phyloP scores from a whole-genome alignment of 495 filamentous ascomycete species.

The Aspergillus ostianus region DNA sequence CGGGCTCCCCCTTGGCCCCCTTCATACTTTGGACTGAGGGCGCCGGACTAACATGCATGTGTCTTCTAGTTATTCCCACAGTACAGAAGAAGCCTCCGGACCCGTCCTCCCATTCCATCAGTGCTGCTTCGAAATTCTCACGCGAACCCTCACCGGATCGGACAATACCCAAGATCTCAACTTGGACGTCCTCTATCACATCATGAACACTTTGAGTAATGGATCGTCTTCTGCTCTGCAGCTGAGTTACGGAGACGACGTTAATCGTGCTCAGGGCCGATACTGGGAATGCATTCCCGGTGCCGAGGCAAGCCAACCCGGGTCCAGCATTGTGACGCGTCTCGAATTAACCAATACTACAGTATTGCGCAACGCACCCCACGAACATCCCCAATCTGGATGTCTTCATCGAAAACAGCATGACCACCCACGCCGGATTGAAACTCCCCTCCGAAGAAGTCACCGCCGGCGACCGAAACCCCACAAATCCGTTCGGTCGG shows the following conservation, averaged over 20 bases:
- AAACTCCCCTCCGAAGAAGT: slow-evolving; percentile 6
- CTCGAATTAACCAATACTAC: slow-evolving; percentile 1
- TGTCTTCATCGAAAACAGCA: slow-evolving; percentile 10
- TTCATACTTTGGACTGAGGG: not conserved
- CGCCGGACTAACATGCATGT: not conserved
- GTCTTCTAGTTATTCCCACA: slow-evolving; percentile 17
- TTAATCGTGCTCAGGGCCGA: slow-evolving; percentile 19
- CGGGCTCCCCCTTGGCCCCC: not conserved
- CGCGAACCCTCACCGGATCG: slow-evolving; percentile 16
- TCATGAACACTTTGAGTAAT: slow-evolving; percentile 19
- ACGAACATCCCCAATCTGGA: slow-evolving; percentile 13
- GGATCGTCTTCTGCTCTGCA: slow-evolving; percentile 12
- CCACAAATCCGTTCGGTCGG: slow-evolving; percentile 17
- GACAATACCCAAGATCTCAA: slow-evolving; percentile 17
- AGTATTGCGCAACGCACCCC: slow-evolving; percentile 23
- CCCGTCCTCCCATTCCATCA: slow-evolving; percentile 25
- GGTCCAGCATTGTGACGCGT: not conserved
- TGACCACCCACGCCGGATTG: slow-evolving; percentile 8
- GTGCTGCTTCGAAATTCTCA: slow-evolving; percentile 24
- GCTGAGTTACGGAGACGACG: slow-evolving; percentile 18
- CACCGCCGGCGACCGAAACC: slow-evolving; percentile 7
- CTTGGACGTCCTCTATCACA: slow-evolving; percentile 16
- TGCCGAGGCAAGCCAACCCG: slow-evolving; percentile 15
- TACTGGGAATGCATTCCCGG: slow-evolving; percentile 25
- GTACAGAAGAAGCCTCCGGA: slow-evolving; percentile 19